Percentiles rank a stretch among this genome's conserved stretches.
These are phyloP conservation scores for Quercus glauca DNA, from an alignment of 306 rosid genomes.

Conservation along the genomic window DNA sequence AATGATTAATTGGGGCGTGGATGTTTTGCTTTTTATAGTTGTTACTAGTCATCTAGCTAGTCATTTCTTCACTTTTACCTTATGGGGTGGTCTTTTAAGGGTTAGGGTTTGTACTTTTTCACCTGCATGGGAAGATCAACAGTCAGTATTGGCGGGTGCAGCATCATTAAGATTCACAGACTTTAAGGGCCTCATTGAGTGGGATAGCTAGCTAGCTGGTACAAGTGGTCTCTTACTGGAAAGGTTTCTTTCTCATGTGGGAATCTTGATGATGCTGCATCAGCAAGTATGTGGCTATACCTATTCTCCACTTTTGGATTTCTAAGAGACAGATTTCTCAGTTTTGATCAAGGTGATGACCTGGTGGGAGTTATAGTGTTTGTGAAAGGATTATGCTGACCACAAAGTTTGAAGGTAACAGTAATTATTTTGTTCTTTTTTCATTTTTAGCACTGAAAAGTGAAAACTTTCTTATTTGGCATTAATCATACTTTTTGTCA, in stretches of 20 bases:
- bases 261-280: constrained; percentile 99
- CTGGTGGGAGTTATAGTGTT: neutral
- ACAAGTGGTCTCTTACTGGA: neutral
- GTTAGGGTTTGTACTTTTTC: constrained; percentile 31
- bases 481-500: neutral
- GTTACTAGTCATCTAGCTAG: neutral
- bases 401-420: neutral
- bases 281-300: constrained; percentile 59
- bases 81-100: constrained; percentile 10
- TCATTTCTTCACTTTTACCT: constrained; percentile 1
- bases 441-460: neutral
- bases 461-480: neutral
- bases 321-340: neutral
- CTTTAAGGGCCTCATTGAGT: constrained; percentile 6
- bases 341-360: constrained; percentile 15
- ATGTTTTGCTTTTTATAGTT: neutral
- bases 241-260: constrained; percentile 23
- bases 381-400: neutral
- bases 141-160: constrained; percentile 47
- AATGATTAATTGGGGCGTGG: neutral
- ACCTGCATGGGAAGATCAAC: constrained; percentile 15
- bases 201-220: neutral
- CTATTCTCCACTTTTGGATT: constrained; percentile 21
- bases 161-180: constrained; percentile 68
- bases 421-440: neutral